Base-by-base conservation (phyloP, 805 yeast genomes). In the Candida takata region DNA sequence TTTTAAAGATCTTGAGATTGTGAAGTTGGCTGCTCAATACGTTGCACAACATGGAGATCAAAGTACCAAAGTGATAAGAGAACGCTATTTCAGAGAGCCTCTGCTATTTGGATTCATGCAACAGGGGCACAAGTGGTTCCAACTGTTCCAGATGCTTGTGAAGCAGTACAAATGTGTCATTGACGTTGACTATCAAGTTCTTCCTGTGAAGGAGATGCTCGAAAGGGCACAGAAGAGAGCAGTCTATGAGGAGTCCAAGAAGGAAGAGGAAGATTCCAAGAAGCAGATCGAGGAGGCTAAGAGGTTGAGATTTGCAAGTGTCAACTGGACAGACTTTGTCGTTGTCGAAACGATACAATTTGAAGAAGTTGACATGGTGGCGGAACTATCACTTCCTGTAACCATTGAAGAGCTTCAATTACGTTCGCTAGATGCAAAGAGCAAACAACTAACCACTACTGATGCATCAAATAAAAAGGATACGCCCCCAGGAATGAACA, bases 281-380 rank as follows among this genome's bases (percentile, higher is more conserved):
- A 53, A 53, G 25, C 47, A 53, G 40, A 46, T 45, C 40, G 56
- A 66, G 47, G 58, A 60, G 41, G 42, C 55, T 36, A 34, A 57
- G 52, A 68, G 67, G 38, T 45, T 75, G 5, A 78, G 72, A 28
- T 84, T 70, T 58, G 85, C 88, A 0, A 72, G 82, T 8, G 78
- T 86, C 16, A 87, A 88, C 58, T 90, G 98, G 98, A 78, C 79
- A 37, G 84, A 83, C 43, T 90, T 88, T 52, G 65, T 69, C 3
- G 65, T 84, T 13, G 80, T 84, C 7, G 85, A 78, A 33, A 75
- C 79, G 3, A 65, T 87, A 11, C 76, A 69, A 33, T 80, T 86
- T 45, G 73, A 74, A 12, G 77, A 74, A 3, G 57, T 73, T 6
- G 87, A 79, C 54, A 65, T 69, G 40, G 72, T 69, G 9, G 67